Evolutionary conservation across 176 grass and related monocot species (phyloP).

Genomic region (Tillandsia fasciculata): DNA sequence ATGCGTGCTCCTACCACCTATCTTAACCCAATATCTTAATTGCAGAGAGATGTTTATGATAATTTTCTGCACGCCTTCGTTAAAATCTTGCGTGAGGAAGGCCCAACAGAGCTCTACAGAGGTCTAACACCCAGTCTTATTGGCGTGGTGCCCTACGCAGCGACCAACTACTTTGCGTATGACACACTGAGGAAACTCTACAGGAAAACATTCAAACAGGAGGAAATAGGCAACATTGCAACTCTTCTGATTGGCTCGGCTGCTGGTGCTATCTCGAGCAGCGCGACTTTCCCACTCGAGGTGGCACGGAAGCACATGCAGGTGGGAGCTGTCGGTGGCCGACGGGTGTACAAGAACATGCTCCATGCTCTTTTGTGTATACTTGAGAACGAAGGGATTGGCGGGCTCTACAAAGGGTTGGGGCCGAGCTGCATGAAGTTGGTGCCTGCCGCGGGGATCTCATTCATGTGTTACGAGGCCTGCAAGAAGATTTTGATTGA

Average conservation of each 20-base stretch:
- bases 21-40: constrained; percentile 16
- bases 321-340: constrained; percentile 55
- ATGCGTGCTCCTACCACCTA: constrained; percentile 4
- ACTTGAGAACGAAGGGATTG: constrained; percentile 44
- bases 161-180: constrained; percentile 71
- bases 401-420: constrained; percentile 59
- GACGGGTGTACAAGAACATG: constrained; percentile 65
- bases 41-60: constrained; percentile 66
- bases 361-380: constrained; percentile 71
- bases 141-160: constrained; percentile 76
- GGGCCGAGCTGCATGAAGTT: constrained; percentile 83
- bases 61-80: constrained; percentile 64
- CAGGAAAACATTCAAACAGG: constrained; percentile 27
- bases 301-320: constrained; percentile 88
- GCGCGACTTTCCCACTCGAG: constrained; percentile 84
- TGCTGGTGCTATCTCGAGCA: constrained; percentile 68
- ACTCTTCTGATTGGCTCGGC: constrained; percentile 64
- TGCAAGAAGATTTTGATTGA: constrained; percentile 61
- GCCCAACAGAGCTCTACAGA: constrained; percentile 56
- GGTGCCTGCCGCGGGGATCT: constrained; percentile 76
- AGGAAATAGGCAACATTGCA: constrained; percentile 33
- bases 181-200: constrained; percentile 56
- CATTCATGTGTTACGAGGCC: constrained; percentile 92
- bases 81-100: constrained; percentile 59
- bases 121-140: constrained; percentile 70